Evolutionary conservation across 1,139 yeast genomes (phyloP).

Genomic region (Chernovozyma sophiae-reginae): DNA sequence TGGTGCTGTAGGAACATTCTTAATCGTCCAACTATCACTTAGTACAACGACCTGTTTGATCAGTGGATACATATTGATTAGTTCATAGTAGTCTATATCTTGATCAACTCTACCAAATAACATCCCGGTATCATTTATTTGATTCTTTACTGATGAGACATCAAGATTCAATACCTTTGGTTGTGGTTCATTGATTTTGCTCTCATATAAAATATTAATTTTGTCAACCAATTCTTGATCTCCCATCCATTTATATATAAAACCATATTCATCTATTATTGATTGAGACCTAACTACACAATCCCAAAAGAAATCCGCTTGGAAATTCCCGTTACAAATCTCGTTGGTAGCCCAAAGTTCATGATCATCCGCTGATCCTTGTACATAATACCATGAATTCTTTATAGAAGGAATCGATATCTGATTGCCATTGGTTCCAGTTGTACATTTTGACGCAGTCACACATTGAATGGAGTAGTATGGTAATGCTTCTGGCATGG

Average conservation of each 20-base stretch:
- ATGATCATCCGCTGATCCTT: constrained; percentile 93
- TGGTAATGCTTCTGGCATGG: not conserved
- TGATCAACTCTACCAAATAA: constrained; percentile 24
- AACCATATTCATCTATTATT: constrained; percentile 24
- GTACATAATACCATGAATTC: constrained; percentile 52
- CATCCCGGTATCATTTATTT: constrained; percentile 21
- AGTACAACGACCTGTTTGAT: constrained; percentile 20
- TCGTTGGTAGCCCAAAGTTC: constrained; percentile 70
- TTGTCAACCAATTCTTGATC: constrained; percentile 18
- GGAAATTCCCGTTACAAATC: constrained; percentile 36
- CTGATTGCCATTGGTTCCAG: constrained; percentile 45
- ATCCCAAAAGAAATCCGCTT: constrained; percentile 58
- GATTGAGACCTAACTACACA: constrained; percentile 18
- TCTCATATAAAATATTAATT: constrained; percentile 12
- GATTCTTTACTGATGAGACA: constrained; percentile 11
- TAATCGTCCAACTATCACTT: constrained; percentile 18
- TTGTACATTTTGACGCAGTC: constrained; percentile 61
- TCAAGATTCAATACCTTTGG: constrained; percentile 5
- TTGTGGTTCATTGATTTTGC: not conserved
- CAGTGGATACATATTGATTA: constrained; percentile 11
- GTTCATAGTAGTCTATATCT: constrained; percentile 11
- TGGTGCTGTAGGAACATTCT: not conserved
- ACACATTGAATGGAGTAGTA: constrained; percentile 46
- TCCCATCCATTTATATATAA: constrained; percentile 33
- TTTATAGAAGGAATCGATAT: constrained; percentile 31